These are phyloP conservation scores for Phytophthora brassicae DNA, from an alignment of 352 stramenopile species.

Conservation along the genomic window DNA sequence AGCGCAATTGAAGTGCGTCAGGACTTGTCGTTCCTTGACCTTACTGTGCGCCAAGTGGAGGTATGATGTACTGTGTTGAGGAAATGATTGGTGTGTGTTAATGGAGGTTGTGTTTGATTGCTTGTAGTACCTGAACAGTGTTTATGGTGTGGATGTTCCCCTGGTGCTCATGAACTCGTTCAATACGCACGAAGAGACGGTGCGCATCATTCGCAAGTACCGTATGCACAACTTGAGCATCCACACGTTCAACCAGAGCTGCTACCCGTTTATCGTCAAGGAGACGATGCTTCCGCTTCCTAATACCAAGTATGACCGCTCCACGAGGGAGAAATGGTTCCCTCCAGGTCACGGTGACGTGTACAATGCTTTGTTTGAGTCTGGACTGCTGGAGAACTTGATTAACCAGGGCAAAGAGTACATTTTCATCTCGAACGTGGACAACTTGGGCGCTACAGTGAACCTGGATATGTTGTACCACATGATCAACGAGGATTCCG, in stretches of 20 bases:
- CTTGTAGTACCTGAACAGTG: constrained; percentile 88
- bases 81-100: background rate
- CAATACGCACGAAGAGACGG: constrained; percentile 97
- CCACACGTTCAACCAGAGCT: constrained; percentile 94
- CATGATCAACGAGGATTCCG: constrained; percentile 96
- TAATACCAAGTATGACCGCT: constrained; percentile 83
- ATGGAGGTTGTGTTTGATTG: background rate
- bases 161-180: constrained; percentile 99
- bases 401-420: constrained; percentile 97
- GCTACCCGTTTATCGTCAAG: constrained; percentile 91
- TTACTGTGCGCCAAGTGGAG: constrained; percentile 98
- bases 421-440: constrained; percentile 99
- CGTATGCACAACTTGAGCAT: constrained; percentile 95
- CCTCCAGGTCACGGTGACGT: constrained; percentile 98
- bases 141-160: constrained; percentile 95
- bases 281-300: constrained; percentile 89
- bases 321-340: constrained; percentile 90
- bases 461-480: constrained; percentile 98
- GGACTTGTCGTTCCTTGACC: constrained; percentile 96
- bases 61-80: constrained; percentile 12
- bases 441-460: constrained; percentile 98
- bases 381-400: constrained; percentile 94
- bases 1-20: constrained; percentile 93
- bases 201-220: constrained; percentile 98
- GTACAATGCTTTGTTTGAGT: constrained; percentile 98